Evolutionary conservation across 306 rosid species (phyloP), one percentile per base, ranked within the genome.

Genomic region (Trichosanthes truncata): DNA sequence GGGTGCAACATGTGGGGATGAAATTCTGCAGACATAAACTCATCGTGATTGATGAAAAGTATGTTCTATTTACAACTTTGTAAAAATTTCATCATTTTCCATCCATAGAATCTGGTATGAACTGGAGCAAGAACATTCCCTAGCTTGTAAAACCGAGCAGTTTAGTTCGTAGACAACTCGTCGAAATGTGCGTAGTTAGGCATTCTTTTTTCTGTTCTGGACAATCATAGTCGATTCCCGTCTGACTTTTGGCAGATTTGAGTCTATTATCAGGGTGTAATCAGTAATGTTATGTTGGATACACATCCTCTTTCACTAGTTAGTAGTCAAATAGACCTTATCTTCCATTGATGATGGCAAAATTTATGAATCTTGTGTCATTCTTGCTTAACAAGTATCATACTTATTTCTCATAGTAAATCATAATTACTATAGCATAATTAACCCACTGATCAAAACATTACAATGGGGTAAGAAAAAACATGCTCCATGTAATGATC

Each of bases 1-100:
- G 87, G 90, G 83, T 92, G 89, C 82, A 90, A 91, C 84, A 91
- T 94, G 82, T 92, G 89, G 87, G 84, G 74, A 46, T 73, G 25
- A 57, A 35, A n/a, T 7, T 36, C 35, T 36, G 36, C 51, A 55
- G 23, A 43, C 68, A 77, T 40, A 56, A 68, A 68, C 71, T 77
- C 48, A 57, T 77, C 68, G 7, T 40, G 52, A 57, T 36, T 31
- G n/a, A n/a, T 75, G 36, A 29, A 52, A 52, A 56, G 23, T 59
- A 56, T 40, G 79, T 62, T 75, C 53, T 36, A 48, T 53, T 80
- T 81, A 5, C 59, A 74, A 21, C 63, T 52, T 18, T 74, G 78
- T 74, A 74, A 51, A 74, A 74, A 74, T 53, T 35, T 51, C 77
- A 48, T 25, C 15, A 48, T 73, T 46, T 48, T 46, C 62, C 78